These are phyloP conservation scores for Cylindrotheca closterium DNA, from an alignment of 108 stramenopile genomes.

Conservation along the genomic window DNA sequence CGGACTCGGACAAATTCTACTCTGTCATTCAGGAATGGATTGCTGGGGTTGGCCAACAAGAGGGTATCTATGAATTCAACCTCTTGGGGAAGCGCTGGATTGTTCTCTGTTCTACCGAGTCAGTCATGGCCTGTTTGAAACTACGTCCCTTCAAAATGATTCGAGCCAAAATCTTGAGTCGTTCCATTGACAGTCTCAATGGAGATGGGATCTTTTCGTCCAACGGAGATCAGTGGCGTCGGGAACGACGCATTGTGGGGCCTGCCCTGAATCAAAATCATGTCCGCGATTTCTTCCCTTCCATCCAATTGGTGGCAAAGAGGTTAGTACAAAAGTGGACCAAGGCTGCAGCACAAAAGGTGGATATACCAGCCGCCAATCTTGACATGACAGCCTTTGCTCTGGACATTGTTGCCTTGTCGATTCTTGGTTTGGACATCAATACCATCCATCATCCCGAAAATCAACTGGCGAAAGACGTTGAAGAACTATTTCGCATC, in stretches of 20 bases:
- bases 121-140: no score
- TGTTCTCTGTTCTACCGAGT: no score
- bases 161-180: no score
- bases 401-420: conserved; percentile 18
- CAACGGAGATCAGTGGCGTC: conserved; percentile 24
- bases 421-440: conserved; percentile 17
- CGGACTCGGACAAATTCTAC: no score
- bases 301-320: conserved; percentile 8
- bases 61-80: no score
- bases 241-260: conserved; percentile 24
- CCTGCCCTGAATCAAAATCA: conserved; percentile 29
- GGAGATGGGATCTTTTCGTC: conserved; percentile 35
- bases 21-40: no score
- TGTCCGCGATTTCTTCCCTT: conserved; percentile 10
- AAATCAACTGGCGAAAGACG: not conserved
- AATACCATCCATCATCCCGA: conserved; percentile 2
- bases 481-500: not conserved
- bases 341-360: not conserved
- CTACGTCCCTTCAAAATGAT: no score
- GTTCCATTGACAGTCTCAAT: no score
- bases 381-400: conserved; percentile 8
- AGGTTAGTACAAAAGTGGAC: conserved; percentile 21
- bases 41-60: no score
- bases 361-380: not conserved
- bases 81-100: no score